phyloP scores from a whole-genome alignment of 257 asterid species.

The Solanum chaucha region DNA sequence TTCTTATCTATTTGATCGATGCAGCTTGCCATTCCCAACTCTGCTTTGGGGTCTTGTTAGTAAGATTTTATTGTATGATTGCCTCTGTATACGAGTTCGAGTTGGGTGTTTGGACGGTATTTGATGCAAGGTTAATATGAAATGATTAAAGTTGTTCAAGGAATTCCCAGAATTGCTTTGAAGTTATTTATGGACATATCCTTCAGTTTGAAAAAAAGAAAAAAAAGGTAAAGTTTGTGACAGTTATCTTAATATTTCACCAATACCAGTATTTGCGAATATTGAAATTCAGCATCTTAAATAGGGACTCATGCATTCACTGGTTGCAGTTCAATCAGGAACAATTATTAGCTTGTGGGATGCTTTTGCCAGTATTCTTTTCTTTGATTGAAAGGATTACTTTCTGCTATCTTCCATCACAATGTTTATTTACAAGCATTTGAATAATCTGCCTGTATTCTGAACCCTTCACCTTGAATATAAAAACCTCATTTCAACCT shows the following conservation, averaged over 20 bases:
- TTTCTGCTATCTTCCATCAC: not conserved
- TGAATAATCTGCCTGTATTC: not conserved
- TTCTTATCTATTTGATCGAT: not conserved
- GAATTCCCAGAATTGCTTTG: not conserved
- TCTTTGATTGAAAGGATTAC: not conserved
- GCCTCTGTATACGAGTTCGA: not conserved
- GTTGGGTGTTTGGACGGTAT: not conserved
- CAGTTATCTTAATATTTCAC: not conserved
- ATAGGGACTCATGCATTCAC: not conserved
- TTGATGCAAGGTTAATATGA: not conserved
- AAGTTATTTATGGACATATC: not conserved
- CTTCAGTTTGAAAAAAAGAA: not conserved
- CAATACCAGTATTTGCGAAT: not conserved
- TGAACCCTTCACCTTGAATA: not conserved
- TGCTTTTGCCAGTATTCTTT: not conserved
- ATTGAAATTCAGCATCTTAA: not conserved
- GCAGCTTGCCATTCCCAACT: not conserved
- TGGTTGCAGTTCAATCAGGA: not conserved
- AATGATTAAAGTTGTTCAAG: not conserved
- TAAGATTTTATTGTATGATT: not conserved
- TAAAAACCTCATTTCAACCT: not conserved
- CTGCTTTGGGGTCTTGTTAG: not conserved
- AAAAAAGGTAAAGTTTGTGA: not conserved
- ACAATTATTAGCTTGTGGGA: not conserved
- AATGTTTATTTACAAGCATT: not conserved